A percentile compares a stretch with the other conserved stretches of the same genome.
phyloP scores from a whole-genome alignment of 2,329 filamentous ascomycete genomes.

The Cercospora berteroae region DNA sequence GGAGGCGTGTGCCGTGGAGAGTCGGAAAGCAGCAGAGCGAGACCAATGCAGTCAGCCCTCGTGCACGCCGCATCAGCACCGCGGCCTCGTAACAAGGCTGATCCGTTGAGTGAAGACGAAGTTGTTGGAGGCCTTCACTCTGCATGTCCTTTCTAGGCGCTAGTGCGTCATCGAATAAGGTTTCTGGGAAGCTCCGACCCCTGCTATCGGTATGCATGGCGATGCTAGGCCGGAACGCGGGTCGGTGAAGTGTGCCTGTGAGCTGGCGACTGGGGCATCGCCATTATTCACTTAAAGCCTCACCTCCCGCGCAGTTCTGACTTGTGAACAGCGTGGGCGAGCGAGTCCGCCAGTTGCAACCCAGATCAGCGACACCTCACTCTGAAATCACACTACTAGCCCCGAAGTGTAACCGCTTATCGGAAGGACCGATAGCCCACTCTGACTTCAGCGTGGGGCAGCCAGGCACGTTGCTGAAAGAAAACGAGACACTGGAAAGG shows the following conservation, averaged over 20 bases:
- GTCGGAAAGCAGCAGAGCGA: not conserved
- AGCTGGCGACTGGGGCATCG: not conserved
- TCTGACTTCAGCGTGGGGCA: slow-evolving; percentile 13
- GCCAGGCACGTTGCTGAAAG: not conserved
- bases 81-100: not conserved
- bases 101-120: too few relatives aligned
- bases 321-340: not conserved
- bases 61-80: not conserved
- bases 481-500: slow-evolving; percentile 1
- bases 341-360: not conserved
- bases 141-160: not conserved
- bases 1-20: not conserved
- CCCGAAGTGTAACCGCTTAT: slow-evolving; percentile 6
- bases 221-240: slow-evolving; percentile 5
- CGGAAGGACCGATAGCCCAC: slow-evolving; percentile 7
- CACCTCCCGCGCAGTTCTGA: not conserved
- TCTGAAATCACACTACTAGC: not conserved
- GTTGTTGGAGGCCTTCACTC: not conserved
- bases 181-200: not conserved
- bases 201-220: not conserved
- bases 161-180: slow-evolving; percentile 10
- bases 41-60: not conserved
- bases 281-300: not conserved
- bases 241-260: slow-evolving; percentile 5
- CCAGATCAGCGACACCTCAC: not conserved